Evolutionary conservation across 345 rosid species (phyloP), one percentile per base, ranked within the genome.

Genomic region (Gossypium ekmanianum): DNA sequence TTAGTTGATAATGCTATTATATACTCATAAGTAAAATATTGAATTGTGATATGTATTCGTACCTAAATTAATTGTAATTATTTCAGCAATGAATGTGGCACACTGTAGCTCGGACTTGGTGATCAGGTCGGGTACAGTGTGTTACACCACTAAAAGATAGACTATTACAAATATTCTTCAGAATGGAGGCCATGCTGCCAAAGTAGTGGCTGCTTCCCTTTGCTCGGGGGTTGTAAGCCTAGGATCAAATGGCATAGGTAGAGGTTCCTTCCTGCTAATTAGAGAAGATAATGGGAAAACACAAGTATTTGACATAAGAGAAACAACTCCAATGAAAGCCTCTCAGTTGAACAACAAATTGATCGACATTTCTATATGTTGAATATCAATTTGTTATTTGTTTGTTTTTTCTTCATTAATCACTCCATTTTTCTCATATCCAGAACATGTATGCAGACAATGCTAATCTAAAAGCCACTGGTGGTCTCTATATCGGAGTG

Each of bases 191-290:
- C 80, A 87, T 47, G 92, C 91, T 0, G 77, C 87, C 7, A 91
- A 90, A 5, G 75, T 91, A 0, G 89, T 85, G 7, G 92, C 88
- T 7, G 76, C 87, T 10, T 61, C 88, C 4, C 67, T 88, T 3
- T 90, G 91, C 74, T 75, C 81, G 72, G 92, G 89, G n/a, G 92
- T 88, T 61, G 90, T 88, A 16, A 84, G 84, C 77, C 78, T 90
- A 1, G 84, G 89, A 18, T 86, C 90, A 8, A 88, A 89, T 56
- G 91, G 91, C 67, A 68, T 85, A 11, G 91, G 92, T 2, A 92
- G 94, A 44, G 92, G 92, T 75, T 80, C 84, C 20, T 90, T 90
- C 64, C 83, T 80, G 83, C 24, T 90, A 9, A 51, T 86, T 43
- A 73, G 83, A 68, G 56, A 57, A 13, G 79, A 82, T 39, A 73